Evolutionary conservation across 148 eudicot species (phyloP).

Genomic region (Rhododendron williamsianum): DNA sequence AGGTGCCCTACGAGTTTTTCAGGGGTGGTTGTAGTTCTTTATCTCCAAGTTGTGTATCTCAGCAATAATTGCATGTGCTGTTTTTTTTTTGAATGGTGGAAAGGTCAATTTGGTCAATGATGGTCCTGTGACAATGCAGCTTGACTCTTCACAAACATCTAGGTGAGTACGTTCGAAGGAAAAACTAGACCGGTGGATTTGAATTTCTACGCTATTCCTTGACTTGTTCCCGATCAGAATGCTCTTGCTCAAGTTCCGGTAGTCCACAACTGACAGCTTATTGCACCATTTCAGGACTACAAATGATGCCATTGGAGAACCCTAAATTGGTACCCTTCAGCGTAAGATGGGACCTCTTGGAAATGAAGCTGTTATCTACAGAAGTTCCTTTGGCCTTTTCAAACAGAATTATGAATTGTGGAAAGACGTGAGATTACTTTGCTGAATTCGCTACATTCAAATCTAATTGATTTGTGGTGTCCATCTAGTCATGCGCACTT

Average conservation of each 20-base stretch:
- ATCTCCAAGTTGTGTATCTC: neutral
- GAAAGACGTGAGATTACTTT: neutral
- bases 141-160: constrained; percentile 72
- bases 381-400: neutral
- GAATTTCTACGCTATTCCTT: neutral
- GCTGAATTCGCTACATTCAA: neutral
- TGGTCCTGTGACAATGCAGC: constrained; percentile 95
- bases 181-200: neutral
- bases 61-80: neutral
- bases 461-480: neutral
- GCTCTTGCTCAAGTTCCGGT: neutral
- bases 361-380: neutral
- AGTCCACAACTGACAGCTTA: neutral
- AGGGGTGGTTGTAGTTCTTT: neutral
- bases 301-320: constrained; percentile 22
- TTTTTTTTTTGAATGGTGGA: constrained; percentile 4
- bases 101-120: constrained; percentile 91
- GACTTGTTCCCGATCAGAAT: neutral
- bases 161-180: constrained; percentile 29
- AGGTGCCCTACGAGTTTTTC: constrained; percentile 5
- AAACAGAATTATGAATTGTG: neutral
- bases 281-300: constrained; percentile 19
- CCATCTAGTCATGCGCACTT: neutral
- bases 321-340: neutral
- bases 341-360: too few species aligned